A percentile compares a stretch with the other conserved stretches of the same genome.
Conservation (phyloP, 1,284 basidiomycete genomes). For the Microbotryum intermedium region DNA sequence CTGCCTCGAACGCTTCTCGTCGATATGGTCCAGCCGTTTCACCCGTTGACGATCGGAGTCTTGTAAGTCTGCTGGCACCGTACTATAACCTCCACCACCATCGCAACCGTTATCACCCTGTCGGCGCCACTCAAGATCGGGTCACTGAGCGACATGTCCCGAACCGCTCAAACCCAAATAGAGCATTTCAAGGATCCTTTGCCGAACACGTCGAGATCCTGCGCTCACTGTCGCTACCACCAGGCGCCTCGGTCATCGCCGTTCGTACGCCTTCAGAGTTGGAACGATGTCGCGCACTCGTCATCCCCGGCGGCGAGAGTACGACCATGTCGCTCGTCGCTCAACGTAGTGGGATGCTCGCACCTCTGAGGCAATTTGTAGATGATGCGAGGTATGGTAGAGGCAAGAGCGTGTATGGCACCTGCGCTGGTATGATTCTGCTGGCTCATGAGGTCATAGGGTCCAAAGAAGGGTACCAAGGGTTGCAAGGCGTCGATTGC, state of each 20-base stretch:
- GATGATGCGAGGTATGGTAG: conserved; percentile 38
- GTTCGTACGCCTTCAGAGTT: conserved; percentile 74
- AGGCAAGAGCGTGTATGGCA: conserved; percentile 79
- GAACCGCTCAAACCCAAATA: background rate
- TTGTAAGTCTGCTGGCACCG: conserved; percentile 6
- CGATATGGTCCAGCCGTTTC: background rate
- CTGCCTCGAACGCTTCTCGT: too few relatives aligned
- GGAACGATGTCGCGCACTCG: conserved; percentile 64
- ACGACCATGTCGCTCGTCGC: conserved; percentile 86
- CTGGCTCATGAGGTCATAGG: conserved; percentile 56
- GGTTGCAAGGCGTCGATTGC: conserved; percentile 73
- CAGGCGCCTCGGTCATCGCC: conserved; percentile 47
- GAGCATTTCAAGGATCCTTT: conserved; percentile 90
- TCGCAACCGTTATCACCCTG: background rate
- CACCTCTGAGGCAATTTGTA: conserved; percentile 64
- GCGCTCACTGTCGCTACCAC: conserved; percentile 45
- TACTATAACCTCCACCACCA: too few relatives aligned
- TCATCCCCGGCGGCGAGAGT: conserved; percentile 85
- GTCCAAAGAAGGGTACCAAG: conserved; percentile 79
- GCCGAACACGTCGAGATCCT: conserved; percentile 72
- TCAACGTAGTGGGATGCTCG: conserved; percentile 64
- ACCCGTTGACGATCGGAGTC: conserved; percentile 13
- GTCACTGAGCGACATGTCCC: background rate
- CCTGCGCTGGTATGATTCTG: conserved; percentile 92
- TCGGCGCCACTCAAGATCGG: background rate